A percentile compares a stretch with the other conserved stretches of the same genome.
Conservation (phyloP, 2,329 filamentous ascomycete species). For the Monosporascus sp. region DNA sequence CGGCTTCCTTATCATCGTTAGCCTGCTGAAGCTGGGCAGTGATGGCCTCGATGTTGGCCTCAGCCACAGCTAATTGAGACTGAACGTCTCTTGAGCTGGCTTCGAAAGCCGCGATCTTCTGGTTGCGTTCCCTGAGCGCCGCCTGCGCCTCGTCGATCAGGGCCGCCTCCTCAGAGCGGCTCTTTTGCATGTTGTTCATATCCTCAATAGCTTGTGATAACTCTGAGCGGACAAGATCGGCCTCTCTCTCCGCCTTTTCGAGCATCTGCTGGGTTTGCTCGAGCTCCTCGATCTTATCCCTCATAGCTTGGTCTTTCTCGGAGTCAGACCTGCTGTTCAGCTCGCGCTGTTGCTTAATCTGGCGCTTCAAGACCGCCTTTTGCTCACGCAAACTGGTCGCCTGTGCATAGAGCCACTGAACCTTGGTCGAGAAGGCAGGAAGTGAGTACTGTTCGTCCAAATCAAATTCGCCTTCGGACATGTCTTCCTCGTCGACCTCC, state of each 20-base stretch:
- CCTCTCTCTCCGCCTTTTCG: slow-evolving; percentile 27
- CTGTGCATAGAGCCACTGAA: slow-evolving; percentile 73
- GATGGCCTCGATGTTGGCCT: slow-evolving; percentile 32
- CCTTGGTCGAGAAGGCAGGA: slow-evolving; percentile 68
- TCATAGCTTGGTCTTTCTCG: slow-evolving; percentile 60
- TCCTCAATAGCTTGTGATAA: slow-evolving; percentile 43
- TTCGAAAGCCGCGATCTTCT: slow-evolving; percentile 39
- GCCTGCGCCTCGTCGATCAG: slow-evolving; percentile 31
- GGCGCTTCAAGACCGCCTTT: slow-evolving; percentile 80
- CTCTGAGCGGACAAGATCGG: slow-evolving; percentile 39
- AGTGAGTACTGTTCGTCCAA: slow-evolving; percentile 62
- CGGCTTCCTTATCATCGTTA: slow-evolving; percentile 23
- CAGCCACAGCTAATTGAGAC: slow-evolving; percentile 29
- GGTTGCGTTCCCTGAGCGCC: slow-evolving; percentile 37
- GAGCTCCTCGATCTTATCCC: slow-evolving; percentile 51
- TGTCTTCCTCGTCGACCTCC: slow-evolving; percentile 53
- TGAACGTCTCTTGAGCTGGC: slow-evolving; percentile 34
- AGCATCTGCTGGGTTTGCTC: slow-evolving; percentile 31
- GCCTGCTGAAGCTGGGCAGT: slow-evolving; percentile 30
- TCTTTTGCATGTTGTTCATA: slow-evolving; percentile 34
- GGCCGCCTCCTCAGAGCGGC: slow-evolving; percentile 27
- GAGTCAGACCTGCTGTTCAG: slow-evolving; percentile 82
- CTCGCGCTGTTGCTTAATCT: slow-evolving; percentile 93
- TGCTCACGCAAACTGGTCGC: slow-evolving; percentile 79
- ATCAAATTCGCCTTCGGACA: slow-evolving; percentile 58